Percentiles rank a stretch among this genome's conserved stretches.
phyloP scores from a whole-genome alignment of 352 stramenopile genomes.

The Plasmopara halstedii region DNA sequence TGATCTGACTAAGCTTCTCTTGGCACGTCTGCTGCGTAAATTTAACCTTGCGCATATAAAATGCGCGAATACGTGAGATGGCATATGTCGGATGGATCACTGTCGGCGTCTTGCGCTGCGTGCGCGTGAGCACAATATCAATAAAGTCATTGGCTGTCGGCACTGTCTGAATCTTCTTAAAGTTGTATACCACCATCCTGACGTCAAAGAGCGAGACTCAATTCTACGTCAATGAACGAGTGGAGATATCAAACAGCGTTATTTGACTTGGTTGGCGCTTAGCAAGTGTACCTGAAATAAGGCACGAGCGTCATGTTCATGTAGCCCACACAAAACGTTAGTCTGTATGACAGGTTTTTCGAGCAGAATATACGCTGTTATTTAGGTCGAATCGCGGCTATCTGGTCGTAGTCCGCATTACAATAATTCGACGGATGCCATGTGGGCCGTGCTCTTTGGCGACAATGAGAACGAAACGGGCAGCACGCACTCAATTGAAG shows the following conservation, averaged over 20 bases:
- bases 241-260: neutral
- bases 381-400: no score
- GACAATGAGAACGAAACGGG: slow-evolving; percentile 27
- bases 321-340: neutral
- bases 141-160: slow-evolving; percentile 96
- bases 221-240: slow-evolving; percentile 5
- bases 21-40: slow-evolving; percentile 99
- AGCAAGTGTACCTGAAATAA: slow-evolving; percentile 4
- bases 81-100: slow-evolving; percentile 97
- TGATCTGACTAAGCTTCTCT: slow-evolving; percentile 96
- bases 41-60: slow-evolving; percentile 99
- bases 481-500: slow-evolving; percentile 5
- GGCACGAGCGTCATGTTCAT: neutral
- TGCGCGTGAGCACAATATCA: slow-evolving; percentile 99
- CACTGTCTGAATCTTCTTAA: slow-evolving; percentile 99
- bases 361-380: no score
- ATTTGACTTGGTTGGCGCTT: slow-evolving; percentile 9
- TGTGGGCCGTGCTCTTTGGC: slow-evolving; percentile 62
- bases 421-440: slow-evolving; percentile 10
- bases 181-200: slow-evolving; percentile 98
- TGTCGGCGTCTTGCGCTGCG: slow-evolving; percentile 98
- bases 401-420: slow-evolving; percentile 11
- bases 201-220: neutral
- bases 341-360: neutral
- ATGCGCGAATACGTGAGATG: slow-evolving; percentile 95